A percentile compares a stretch with the other conserved stretches of the same genome.
Evolutionary conservation across 2,329 filamentous ascomycete genomes (phyloP).

Genomic region (Fusarium sp.): DNA sequence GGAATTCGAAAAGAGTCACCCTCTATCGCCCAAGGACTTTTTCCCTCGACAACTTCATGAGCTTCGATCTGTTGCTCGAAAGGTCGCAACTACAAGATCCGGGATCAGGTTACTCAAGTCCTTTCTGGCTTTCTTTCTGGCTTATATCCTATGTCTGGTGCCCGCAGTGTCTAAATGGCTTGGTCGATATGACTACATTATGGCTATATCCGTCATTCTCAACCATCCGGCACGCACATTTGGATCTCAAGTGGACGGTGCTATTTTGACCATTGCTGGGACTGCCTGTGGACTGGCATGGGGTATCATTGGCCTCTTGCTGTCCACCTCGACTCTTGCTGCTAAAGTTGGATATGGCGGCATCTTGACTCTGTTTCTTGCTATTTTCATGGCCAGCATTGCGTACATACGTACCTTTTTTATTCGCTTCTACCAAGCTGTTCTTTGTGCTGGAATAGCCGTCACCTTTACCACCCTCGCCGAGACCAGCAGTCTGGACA

Average conservation of each 20-base stretch:
- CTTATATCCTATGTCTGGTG: slow-evolving; percentile 67
- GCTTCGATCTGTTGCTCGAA: slow-evolving; percentile 52
- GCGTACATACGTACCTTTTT: slow-evolving; percentile 67
- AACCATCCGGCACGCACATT: slow-evolving; percentile 68
- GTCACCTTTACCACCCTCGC: slow-evolving; percentile 65
- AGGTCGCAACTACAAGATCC: slow-evolving; percentile 60
- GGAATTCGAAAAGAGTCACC: slow-evolving; percentile 59
- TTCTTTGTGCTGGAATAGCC: slow-evolving; percentile 66
- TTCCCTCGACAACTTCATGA: slow-evolving; percentile 61
- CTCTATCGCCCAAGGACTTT: slow-evolving; percentile 60
- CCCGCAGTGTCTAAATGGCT: slow-evolving; percentile 61
- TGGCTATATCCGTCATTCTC: slow-evolving; percentile 66
- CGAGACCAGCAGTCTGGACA: slow-evolving; percentile 55
- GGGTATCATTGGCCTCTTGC: slow-evolving; percentile 64
- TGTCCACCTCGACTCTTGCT: slow-evolving; percentile 62
- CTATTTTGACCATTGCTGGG: slow-evolving; percentile 64
- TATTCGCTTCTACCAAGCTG: slow-evolving; percentile 66
- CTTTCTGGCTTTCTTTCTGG: slow-evolving; percentile 67
- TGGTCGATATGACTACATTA: slow-evolving; percentile 66
- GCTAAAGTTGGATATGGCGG: slow-evolving; percentile 64
- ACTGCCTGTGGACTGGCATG: slow-evolving; percentile 66
- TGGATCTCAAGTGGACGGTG: slow-evolving; percentile 68
- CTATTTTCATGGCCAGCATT: slow-evolving; percentile 63
- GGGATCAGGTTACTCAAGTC: slow-evolving; percentile 65
- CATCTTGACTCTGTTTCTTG: slow-evolving; percentile 66